Percentiles rank a stretch among this genome's conserved stretches.
phyloP scores from a whole-genome alignment of 2,329 filamentous ascomycete genomes.

The Lojkania enalia region DNA sequence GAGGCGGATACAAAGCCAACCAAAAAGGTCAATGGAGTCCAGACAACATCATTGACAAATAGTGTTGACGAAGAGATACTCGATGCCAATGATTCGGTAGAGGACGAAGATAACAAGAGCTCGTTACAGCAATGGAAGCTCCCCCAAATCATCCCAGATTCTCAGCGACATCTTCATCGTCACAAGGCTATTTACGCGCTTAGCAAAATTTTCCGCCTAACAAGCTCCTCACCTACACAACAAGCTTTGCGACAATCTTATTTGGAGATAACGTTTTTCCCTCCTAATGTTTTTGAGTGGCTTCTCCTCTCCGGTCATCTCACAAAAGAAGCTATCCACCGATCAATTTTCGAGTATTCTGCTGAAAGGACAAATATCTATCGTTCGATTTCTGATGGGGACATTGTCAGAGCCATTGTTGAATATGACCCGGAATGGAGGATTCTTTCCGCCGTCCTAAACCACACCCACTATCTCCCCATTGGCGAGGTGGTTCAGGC shows the following conservation, averaged over 20 bases:
- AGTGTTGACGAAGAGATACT: conserved; percentile 9
- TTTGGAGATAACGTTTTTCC: conserved; percentile 50
- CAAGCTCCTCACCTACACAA: conserved; percentile 13
- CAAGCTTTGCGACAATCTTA: conserved; percentile 7
- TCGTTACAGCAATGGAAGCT: conserved; percentile 54
- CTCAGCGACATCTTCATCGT: conserved; percentile 62
- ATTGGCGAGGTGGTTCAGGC: conserved; percentile 68
- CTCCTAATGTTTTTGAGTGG: conserved; percentile 60
- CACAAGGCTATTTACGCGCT: conserved; percentile 64
- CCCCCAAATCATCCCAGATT: conserved; percentile 31
- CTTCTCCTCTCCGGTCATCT: conserved; percentile 61
- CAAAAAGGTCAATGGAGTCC: conserved; percentile 10
- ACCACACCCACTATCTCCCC: conserved; percentile 64
- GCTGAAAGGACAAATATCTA: conserved; percentile 48
- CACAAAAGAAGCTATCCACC: conserved; percentile 50
- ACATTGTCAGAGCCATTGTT: conserved; percentile 64
- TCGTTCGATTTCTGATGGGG: conserved; percentile 59
- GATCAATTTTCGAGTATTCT: conserved; percentile 39
- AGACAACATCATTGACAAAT: conserved; percentile 8
- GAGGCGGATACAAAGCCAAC: conserved; percentile 9
- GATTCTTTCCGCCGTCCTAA: conserved; percentile 67
- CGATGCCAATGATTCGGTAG: conserved; percentile 19
- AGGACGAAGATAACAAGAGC: conserved; percentile 15
- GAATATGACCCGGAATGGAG: conserved; percentile 70
- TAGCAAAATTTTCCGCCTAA: conserved; percentile 51